These are phyloP conservation scores for Viridothelium virens DNA, from an alignment of 495 filamentous ascomycete species.

Conservation along the genomic window DNA sequence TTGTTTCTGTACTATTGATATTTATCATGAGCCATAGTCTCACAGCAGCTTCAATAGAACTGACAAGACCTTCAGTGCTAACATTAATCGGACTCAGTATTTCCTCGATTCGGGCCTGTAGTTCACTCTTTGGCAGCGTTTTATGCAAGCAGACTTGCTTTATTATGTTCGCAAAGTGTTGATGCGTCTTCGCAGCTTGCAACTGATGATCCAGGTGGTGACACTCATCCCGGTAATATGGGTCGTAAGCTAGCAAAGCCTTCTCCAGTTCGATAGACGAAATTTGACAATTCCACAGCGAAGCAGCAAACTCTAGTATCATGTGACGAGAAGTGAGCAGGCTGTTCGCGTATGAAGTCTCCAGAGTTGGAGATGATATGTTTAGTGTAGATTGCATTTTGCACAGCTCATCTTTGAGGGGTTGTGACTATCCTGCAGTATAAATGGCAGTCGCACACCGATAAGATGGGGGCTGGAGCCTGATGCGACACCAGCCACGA, in stretches of 20 bases:
- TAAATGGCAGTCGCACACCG: neutral
- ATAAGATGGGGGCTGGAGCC: neutral
- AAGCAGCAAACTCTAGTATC: constrained; percentile 3
- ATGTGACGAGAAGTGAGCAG: neutral
- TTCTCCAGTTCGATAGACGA: constrained; percentile 1
- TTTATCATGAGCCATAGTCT: constrained; percentile 20
- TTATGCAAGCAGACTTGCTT: neutral
- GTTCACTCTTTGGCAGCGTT: neutral
- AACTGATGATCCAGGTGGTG: neutral
- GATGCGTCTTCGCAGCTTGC: constrained; percentile 7
- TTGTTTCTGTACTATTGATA: constrained; percentile 6
- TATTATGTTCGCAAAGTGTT: neutral
- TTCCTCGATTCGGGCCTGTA: neutral
- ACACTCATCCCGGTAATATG: constrained; percentile 3
- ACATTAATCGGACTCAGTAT: neutral
- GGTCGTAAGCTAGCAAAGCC: neutral
- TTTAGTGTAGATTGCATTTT: neutral
- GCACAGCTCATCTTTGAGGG: neutral
- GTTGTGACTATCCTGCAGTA: neutral
- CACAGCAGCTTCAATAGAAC: constrained; percentile 17
- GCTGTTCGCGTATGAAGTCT: neutral
- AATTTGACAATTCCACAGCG: constrained; percentile 7
- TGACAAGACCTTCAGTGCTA: constrained; percentile 15
- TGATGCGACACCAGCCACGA: neutral
- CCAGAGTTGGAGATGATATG: neutral